phyloP scores from a whole-genome alignment of 768 basidiomycete genomes.

The Floccularia luteovirens region DNA sequence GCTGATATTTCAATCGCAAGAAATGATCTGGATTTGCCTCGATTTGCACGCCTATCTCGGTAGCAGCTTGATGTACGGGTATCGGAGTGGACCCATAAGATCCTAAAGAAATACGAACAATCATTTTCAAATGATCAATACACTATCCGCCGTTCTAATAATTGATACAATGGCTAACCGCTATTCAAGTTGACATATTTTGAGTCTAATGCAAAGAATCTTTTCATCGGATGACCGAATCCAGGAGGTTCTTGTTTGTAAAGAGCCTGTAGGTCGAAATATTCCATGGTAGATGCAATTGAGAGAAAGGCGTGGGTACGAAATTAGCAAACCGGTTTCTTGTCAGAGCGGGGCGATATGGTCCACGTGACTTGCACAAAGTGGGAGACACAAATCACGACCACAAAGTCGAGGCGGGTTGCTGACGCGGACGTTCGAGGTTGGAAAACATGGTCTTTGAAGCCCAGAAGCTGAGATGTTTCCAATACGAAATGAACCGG shows the following conservation, averaged over 20 bases:
- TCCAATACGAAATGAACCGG: too few species aligned
- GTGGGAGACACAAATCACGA: too few species aligned
- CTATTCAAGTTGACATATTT: slow-evolving; percentile 60
- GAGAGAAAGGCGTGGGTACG: background rate
- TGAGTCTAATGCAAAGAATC: slow-evolving; percentile 49
- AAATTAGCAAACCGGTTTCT: background rate
- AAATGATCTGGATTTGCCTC: slow-evolving; percentile 56
- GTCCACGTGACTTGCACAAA: too few species aligned
- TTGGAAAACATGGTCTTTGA: too few species aligned
- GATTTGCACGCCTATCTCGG: slow-evolving; percentile 28
- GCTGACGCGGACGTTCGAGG: too few species aligned
- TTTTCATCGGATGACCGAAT: slow-evolving; percentile 50
- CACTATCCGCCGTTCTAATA: too few species aligned
- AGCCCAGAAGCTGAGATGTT: too few species aligned
- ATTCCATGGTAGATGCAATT: background rate
- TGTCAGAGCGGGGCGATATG: too few species aligned
- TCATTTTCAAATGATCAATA: too few species aligned
- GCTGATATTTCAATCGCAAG: slow-evolving; percentile 26
- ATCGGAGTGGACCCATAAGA: slow-evolving; percentile 51
- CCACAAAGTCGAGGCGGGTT: too few species aligned
- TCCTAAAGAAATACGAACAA: slow-evolving; percentile 24
- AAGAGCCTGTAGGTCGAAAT: slow-evolving; percentile 9
- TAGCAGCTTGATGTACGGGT: slow-evolving; percentile 39
- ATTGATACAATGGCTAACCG: slow-evolving; percentile 32
- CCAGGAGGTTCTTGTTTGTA: slow-evolving; percentile 20